Base-by-base conservation (phyloP, 139 green algal genomes). In the Chlamydomonas sp. region DNA sequence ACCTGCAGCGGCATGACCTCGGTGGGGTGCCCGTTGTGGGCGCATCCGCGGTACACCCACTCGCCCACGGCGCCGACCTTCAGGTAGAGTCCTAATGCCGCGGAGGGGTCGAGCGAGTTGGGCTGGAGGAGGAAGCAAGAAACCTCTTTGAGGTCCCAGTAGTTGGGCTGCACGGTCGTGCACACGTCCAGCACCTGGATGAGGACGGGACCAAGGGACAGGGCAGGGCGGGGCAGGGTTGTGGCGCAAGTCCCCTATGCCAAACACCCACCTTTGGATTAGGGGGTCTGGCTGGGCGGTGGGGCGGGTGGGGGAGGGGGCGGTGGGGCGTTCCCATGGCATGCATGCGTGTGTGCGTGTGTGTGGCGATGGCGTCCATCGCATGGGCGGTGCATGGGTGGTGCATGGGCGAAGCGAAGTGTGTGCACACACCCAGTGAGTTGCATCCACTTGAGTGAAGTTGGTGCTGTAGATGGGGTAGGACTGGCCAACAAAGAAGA, bases 61-160 rank as follows among this genome's bases (percentile, higher is more conserved):
- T 69, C 62, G 10, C 39, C 28, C n/a, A n/a, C n/a, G 29, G 16
- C 58, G 0, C 33, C 65, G 2, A 81, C 65, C 67, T 81, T 84
- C 64, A 86, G 73, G 54, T 70, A 81, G 22, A 90, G 37, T 81
- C 79, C 73, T 86, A 75, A 16, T 83, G 69, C 33, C 81, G 64
- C n/a, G 36, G 24, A 57, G 35, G 62, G 62, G 62, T 78, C 73
- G 16, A 84, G 73, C 35, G 86, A 74, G 59, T 87, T 86, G 31
- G 89, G 73, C 79, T 88, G 82, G 35, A 73, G 64, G 61, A 70
- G 62, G 33, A 69, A 69, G 5, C 50, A 28, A 35, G 62, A 63
- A 24, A 63, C 6, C 33, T 69, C 62, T 69, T 69, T 69, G 3
- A 69, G 35, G 22, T 69, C 62, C 62, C 62, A 69, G 43, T 70